These are phyloP conservation scores for Chrysopogon serrulatus DNA, from an alignment of 176 grass and related monocot genomes.

Conservation along the genomic window DNA sequence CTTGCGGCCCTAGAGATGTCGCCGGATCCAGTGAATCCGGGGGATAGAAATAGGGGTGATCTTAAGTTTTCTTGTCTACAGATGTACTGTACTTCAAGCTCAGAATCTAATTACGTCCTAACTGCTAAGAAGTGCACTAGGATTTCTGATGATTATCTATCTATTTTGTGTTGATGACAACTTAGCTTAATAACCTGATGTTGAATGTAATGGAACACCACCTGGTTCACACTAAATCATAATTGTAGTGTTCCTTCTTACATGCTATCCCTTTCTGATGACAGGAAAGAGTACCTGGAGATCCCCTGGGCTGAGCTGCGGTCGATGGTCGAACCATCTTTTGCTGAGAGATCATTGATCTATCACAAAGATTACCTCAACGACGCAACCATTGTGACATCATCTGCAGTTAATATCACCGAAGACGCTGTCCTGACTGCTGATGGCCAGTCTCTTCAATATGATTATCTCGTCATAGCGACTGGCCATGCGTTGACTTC, in stretches of 20 bases:
- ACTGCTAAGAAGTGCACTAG: background rate
- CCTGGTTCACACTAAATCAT: too few species aligned
- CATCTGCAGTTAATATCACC: slow-evolving; percentile 62
- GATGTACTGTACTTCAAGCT: too few species aligned
- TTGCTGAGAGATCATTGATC: slow-evolving; percentile 72
- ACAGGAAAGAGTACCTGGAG: slow-evolving; percentile 85
- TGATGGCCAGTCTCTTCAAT: slow-evolving; percentile 48
- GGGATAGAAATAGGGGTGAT: background rate
- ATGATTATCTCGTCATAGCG: slow-evolving; percentile 76
- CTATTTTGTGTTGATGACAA: background rate
- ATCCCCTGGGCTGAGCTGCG: slow-evolving; percentile 79
- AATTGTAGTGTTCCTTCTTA: background rate
- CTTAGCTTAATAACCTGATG: background rate
- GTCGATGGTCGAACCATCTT: slow-evolving; percentile 77
- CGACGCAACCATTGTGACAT: slow-evolving; percentile 49
- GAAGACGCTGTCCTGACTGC: slow-evolving; percentile 50
- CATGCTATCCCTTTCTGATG: background rate
- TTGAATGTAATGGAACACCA: background rate
- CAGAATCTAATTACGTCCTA: too few species aligned
- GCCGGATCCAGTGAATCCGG: background rate
- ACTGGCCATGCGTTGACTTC: slow-evolving; percentile 55
- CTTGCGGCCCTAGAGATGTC: background rate
- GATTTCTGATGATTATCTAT: background rate
- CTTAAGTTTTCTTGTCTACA: background rate
- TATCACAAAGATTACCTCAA: slow-evolving; percentile 79